Evolutionary conservation across 1,284 basidiomycete species (phyloP), one percentile per base, ranked within the genome.

Genomic region (Pyrrhoderma noxium): DNA sequence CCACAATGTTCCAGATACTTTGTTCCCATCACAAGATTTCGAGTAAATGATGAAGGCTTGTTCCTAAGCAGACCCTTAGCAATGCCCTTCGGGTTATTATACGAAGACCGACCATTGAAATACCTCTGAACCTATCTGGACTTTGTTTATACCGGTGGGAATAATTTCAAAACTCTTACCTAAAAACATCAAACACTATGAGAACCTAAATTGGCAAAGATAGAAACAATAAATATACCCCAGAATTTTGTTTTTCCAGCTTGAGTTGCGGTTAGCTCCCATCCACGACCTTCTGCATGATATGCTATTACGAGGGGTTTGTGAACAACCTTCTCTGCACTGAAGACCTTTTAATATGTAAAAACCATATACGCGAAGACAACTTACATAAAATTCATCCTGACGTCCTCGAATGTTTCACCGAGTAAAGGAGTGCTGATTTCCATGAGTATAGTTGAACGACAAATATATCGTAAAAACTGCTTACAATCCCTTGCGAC

Each of bases 1-100:
- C 90, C 81, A 54, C 77, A 72, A 65, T 91, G 82, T 65, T 93
- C 91, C 35, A 94, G 75, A 65, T 93, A 94, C 62, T 93, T 93
- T 16, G 86, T 86, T 19, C 91, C 91, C 65, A 90, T 83, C 79
- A 93, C 83, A 52, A 94, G 71, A 66, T 93, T 93, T 55, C 91
- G 73, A 73, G 93, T 83, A 66, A 92, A 93, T 1, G 87, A 89
- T 1, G 88, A 90, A 0, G 90, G 90, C 56, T 86, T 86, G 46
- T 77, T 83, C 89, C 87, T 90, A 39, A 14, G 8, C 5, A 23
- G 18, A 46, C 11, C 7, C 23, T 22, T 44, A 35, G 1, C 50
- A 37, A 31, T 21, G 45, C 36, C n/a, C 14, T 9, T 48, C 13
- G n/a, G 39, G 9, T 9, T 2, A 43, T 36, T 35, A 16, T 23